These are phyloP conservation scores for Castanopsis chinensis DNA, from an alignment of 306 rosid species.

Conservation along the genomic window DNA sequence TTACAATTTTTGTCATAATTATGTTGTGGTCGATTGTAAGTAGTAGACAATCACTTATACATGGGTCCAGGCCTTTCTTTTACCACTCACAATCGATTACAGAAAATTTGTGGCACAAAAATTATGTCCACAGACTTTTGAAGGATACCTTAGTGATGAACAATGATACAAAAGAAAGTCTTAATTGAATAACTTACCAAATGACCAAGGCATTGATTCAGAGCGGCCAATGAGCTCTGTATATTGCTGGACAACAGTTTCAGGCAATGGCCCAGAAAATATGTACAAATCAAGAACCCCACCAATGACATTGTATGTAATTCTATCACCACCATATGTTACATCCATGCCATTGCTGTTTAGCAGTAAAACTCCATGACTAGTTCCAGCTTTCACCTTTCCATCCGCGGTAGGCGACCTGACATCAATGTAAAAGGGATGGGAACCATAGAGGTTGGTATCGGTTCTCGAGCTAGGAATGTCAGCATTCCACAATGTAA, in stretches of 20 bases:
- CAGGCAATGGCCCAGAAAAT: slow-evolving; percentile 69
- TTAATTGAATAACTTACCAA: slow-evolving; percentile 51
- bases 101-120: no score
- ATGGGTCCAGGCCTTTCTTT: no score
- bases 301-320: slow-evolving; percentile 69
- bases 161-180: background rate
- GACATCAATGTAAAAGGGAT: slow-evolving; percentile 81
- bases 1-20: no score
- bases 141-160: no score
- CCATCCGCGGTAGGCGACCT: slow-evolving; percentile 47
- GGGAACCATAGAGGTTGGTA: slow-evolving; percentile 77
- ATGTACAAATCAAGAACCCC: slow-evolving; percentile 71
- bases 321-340: slow-evolving; percentile 49
- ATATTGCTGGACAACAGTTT: slow-evolving; percentile 64
- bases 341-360: slow-evolving; percentile 89
- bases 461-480: slow-evolving; percentile 39
- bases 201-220: slow-evolving; percentile 84
- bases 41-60: no score
- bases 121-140: no score
- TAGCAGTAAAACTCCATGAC: slow-evolving; percentile 69
- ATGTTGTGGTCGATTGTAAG: no score
- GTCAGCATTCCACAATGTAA: slow-evolving; percentile 69
- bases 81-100: no score
- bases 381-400: slow-evolving; percentile 9
- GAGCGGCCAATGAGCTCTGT: slow-evolving; percentile 75